Conservation (phyloP, 345 rosid genomes). For the Luvunga scandens region DNA sequence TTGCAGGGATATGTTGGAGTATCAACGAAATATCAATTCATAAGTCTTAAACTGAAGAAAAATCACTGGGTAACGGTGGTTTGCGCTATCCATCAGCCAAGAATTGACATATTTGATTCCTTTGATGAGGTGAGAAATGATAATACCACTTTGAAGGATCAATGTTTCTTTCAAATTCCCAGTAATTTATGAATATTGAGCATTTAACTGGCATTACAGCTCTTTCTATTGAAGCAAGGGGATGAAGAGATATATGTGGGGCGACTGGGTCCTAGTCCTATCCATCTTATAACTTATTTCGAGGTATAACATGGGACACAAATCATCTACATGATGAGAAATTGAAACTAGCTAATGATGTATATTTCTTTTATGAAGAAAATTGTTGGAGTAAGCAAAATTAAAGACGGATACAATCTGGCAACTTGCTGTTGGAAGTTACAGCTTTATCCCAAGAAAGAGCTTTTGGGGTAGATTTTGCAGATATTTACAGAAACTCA, state of each 20-base stretch:
- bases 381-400: no score
- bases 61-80: constrained; percentile 26
- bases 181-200: no score
- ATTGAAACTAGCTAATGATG: not conserved
- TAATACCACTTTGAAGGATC: no score
- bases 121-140: constrained; percentile 40
- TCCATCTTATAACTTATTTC: constrained; percentile 57
- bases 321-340: no score
- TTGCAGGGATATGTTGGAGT: no score
- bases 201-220: constrained; percentile 25
- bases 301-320: constrained; percentile 38
- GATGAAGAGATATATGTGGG: constrained; percentile 79
- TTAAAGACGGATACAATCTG: no score
- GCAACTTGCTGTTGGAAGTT: no score
- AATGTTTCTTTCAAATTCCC: not conserved
- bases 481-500: no score
- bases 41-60: no score
- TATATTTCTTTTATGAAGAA: constrained; percentile 27
- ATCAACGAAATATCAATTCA: no score
- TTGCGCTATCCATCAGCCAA: constrained; percentile 51
- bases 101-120: constrained; percentile 42
- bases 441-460: no score
- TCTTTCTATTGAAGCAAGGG: constrained; percentile 66
- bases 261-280: constrained; percentile 63
- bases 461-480: no score